Evolutionary conservation across 495 filamentous ascomycete species (phyloP), one percentile per base, ranked within the genome.

Genomic region (Gamarada debralockiae): DNA sequence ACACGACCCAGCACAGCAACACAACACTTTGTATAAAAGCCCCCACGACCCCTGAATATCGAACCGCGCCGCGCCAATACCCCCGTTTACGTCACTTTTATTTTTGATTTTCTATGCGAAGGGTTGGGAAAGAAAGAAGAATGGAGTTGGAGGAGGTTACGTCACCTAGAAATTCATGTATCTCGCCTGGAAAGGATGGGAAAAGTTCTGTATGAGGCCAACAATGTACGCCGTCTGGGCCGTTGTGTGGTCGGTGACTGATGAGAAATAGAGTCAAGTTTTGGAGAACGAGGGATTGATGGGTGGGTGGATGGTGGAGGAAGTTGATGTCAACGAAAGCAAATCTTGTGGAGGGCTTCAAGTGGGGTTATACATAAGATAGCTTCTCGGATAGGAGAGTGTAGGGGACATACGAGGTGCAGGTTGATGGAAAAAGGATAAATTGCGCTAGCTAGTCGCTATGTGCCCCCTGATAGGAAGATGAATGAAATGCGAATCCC

Each of bases 401-500:
- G 40, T 43, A 23, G 40, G 40, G 40, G 20, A 43, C 3, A 23
- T 5, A 3, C 9, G 13, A 13, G 15, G 6, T n/a, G 37, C 6
- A 7, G 5, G 21, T 3, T 6, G 21, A 43, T 3, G 27, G 10
- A 29, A 10, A 29, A 29, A 29, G 27, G 27, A 29, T 29, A 29
- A 29, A 29, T 4, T 29, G n/a, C n/a, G 27, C 27, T 10, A 29
- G 27, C 27, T 29, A 29, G 27, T 29, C 27, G 27, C 27, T 29
- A n/a, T n/a, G 27, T 29, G 27, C 27, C 27, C 10, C 27, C 27
- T 29, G 27, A 43, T 43, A 22, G 10, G 9, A 20, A 43, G 40
- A 43, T 43, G 40, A 43, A 43, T 43, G 40, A 43, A 43, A 43
- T 23, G 40, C 18, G 40, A n/a, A 43, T 22, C 40, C 40, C 40